A percentile compares a stretch with the other conserved stretches of the same genome.
phyloP scores from a whole-genome alignment of 1,284 basidiomycete species.

The Ganoderma multipileum region DNA sequence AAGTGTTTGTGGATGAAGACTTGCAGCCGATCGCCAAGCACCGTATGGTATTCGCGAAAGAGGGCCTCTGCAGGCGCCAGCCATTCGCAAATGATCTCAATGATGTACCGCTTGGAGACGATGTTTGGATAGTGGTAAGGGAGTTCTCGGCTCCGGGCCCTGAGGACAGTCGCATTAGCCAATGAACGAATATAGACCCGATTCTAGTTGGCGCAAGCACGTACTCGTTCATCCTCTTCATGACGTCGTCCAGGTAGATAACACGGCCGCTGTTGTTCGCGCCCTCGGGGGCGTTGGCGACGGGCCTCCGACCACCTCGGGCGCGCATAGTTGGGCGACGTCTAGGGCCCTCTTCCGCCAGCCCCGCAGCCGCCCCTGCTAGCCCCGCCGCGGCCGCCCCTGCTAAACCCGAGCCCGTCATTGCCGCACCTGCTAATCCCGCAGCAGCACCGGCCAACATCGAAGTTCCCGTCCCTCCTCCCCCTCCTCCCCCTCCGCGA shows the following conservation, averaged over 20 bases:
- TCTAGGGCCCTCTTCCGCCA: not conserved
- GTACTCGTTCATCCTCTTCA: conserved; percentile 54
- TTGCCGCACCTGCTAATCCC: not conserved
- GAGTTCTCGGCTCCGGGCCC: conserved; percentile 71
- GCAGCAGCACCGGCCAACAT: not conserved
- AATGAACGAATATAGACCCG: not conserved
- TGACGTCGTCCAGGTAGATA: conserved; percentile 66
- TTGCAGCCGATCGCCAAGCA: conserved; percentile 51
- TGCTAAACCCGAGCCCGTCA: not conserved
- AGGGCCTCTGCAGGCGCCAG: conserved; percentile 50
- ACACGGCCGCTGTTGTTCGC: conserved; percentile 21
- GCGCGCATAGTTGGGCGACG: not conserved
- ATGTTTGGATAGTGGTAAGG: conserved; percentile 72
- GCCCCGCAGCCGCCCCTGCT: not conserved
- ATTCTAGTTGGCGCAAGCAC: conserved; percentile 21
- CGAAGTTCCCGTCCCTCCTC: not conserved
- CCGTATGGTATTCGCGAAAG: conserved; percentile 51
- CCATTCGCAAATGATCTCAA: conserved; percentile 56
- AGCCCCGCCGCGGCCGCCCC: not conserved
- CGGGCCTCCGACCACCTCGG: not conserved
- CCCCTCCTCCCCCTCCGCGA: not conserved
- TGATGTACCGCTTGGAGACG: conserved; percentile 60
- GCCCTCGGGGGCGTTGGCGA: not conserved
- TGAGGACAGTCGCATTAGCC: conserved; percentile 36
- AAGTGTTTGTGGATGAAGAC: not conserved